A percentile compares a stretch with the other conserved stretches of the same genome.
phyloP scores from a whole-genome alignment of 1,284 basidiomycete genomes.

The Austroboletus olivaceoglutinosus region DNA sequence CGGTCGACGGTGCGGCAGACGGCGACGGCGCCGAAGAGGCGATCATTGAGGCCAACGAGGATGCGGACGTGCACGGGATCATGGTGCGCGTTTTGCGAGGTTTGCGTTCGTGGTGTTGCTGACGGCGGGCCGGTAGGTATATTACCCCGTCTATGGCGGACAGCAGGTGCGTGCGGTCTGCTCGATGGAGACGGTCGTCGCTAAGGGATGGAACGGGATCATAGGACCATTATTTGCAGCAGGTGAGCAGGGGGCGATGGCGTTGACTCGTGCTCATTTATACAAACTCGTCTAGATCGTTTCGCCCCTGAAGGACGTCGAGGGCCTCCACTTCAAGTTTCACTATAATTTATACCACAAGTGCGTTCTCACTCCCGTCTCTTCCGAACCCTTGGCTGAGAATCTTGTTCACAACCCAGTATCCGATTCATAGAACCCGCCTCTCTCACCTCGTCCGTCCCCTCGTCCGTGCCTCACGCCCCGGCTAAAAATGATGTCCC shows the following conservation, averaged over 20 bases:
- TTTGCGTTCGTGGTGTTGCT: neutral
- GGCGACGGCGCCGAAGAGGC: slow-evolving; percentile 88
- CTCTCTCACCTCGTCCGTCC: slow-evolving; percentile 53
- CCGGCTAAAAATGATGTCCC: slow-evolving; percentile 56
- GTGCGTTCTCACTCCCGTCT: slow-evolving; percentile 41
- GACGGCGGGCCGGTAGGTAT: slow-evolving; percentile 56
- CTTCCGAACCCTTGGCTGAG: too few relatives aligned
- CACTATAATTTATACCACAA: slow-evolving; percentile 98
- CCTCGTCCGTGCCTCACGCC: slow-evolving; percentile 35
- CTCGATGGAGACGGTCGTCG: neutral
- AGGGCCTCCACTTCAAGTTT: slow-evolving; percentile 94
- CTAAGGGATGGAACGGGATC: slow-evolving; percentile 3
- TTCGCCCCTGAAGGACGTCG: slow-evolving; percentile 95
- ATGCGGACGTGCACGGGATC: slow-evolving; percentile 85
- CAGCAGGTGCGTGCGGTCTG: slow-evolving; percentile 63
- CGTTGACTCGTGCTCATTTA: neutral
- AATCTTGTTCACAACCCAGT: slow-evolving; percentile 36
- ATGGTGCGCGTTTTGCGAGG: slow-evolving; percentile 63
- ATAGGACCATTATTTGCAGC: slow-evolving; percentile 95
- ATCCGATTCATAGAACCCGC: slow-evolving; percentile 74
- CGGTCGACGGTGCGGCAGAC: slow-evolving; percentile 51
- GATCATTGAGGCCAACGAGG: slow-evolving; percentile 92
- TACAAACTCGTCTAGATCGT: slow-evolving; percentile 55
- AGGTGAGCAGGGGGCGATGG: slow-evolving; percentile 43
- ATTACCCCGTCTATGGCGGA: slow-evolving; percentile 88